Evolutionary conservation across 176 grass and related monocot species (phyloP).

Genomic region (Carex cristatella): DNA sequence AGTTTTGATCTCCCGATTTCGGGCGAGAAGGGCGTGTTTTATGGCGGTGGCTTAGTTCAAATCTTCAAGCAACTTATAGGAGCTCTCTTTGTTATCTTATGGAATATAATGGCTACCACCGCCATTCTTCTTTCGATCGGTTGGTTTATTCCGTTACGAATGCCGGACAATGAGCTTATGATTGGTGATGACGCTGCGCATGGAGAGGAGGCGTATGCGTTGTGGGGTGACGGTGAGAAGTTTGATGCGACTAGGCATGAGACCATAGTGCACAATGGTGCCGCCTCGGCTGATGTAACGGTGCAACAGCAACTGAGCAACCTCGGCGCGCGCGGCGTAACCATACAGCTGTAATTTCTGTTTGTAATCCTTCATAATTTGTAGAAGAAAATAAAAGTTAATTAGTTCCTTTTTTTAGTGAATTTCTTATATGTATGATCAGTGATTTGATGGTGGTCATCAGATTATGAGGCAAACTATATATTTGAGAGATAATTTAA

Average conservation of each 20-base stretch:
- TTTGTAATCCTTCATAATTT: not conserved
- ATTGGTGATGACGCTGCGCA: slow-evolving; percentile 81
- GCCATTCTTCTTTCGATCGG: slow-evolving; percentile 58
- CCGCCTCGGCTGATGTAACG: slow-evolving; percentile 26
- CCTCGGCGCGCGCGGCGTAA: slow-evolving; percentile 60
- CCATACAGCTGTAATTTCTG: slow-evolving; percentile 51
- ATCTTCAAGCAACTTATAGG: slow-evolving; percentile 63
- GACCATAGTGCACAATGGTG: slow-evolving; percentile 24
- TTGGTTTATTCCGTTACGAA: slow-evolving; percentile 46
- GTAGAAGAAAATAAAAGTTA: slow-evolving; percentile 3
- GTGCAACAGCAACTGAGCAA: slow-evolving; percentile 30
- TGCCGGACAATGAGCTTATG: slow-evolving; percentile 76
- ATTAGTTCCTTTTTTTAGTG: not conserved
- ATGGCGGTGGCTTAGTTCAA: slow-evolving; percentile 52
- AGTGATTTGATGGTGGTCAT: not conserved
- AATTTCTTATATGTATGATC: not conserved
- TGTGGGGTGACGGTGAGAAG: slow-evolving; percentile 84
- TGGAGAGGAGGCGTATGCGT: slow-evolving; percentile 78
- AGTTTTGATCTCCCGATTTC: slow-evolving; percentile 33
- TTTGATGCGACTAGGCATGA: slow-evolving; percentile 65
- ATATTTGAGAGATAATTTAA: not conserved
- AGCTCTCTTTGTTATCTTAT: slow-evolving; percentile 52
- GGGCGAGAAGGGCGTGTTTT: slow-evolving; percentile 46
- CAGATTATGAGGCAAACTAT: not conserved
- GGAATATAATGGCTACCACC: slow-evolving; percentile 54